A percentile compares a stretch with the other conserved stretches of the same genome.
phyloP scores from a whole-genome alignment of 2,329 filamentous ascomycete genomes.

The Talaromyces sp. region DNA sequence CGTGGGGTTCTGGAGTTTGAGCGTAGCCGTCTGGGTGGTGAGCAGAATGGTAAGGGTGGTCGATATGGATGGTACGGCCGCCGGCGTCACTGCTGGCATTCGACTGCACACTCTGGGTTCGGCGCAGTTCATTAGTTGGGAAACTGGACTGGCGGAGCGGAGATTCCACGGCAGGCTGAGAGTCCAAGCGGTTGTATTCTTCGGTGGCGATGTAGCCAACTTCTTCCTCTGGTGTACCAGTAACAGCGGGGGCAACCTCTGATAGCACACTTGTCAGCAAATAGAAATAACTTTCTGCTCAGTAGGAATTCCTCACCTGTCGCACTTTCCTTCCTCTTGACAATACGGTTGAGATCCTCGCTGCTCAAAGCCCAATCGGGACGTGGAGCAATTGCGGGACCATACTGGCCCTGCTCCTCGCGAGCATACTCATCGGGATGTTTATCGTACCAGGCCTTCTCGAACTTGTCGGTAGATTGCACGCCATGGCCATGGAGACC shows the following conservation, averaged over 20 bases:
- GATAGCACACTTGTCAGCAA: constrained; percentile 7
- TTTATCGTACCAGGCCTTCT: constrained; percentile 88
- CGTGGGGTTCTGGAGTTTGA: constrained; percentile 38
- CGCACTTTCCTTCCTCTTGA: constrained; percentile 49
- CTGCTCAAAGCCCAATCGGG: constrained; percentile 81
- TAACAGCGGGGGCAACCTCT: constrained; percentile 56
- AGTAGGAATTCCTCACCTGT: constrained; percentile 40
- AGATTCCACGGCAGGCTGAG: constrained; percentile 45
- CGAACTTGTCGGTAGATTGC: constrained; percentile 70
- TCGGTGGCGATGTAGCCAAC: constrained; percentile 83
- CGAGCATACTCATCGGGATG: constrained; percentile 72
- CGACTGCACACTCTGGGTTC: constrained; percentile 13
- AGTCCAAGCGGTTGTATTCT: constrained; percentile 66
- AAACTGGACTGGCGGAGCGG: constrained; percentile 47
- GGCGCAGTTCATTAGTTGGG: constrained; percentile 43
- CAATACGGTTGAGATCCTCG: constrained; percentile 84
- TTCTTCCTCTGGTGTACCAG: constrained; percentile 81
- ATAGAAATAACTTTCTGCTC: background rate
- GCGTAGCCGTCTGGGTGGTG: constrained; percentile 46
- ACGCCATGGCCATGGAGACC: constrained; percentile 61
- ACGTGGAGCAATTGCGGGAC: constrained; percentile 52
- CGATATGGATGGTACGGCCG: constrained; percentile 63
- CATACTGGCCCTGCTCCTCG: constrained; percentile 62
- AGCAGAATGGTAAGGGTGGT: constrained; percentile 51
- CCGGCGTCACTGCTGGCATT: constrained; percentile 14